Evolutionary conservation across 179 eudicot genomes (phyloP).

Genomic region (Nepenthes alata): DNA sequence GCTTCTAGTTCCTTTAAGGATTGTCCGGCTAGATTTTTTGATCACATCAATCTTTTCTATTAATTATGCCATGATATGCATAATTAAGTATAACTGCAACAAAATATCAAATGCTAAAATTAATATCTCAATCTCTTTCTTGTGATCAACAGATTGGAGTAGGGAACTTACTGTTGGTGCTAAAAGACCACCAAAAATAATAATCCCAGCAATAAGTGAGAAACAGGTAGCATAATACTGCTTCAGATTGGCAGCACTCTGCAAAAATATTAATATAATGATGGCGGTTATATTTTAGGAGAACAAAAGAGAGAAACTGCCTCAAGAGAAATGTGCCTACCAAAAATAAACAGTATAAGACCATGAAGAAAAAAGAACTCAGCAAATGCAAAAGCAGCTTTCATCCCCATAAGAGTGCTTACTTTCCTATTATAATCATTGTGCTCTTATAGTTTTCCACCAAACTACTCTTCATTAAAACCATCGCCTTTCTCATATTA

Average conservation of each 20-base stretch:
- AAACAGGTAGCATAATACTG: slow-evolving; percentile 76
- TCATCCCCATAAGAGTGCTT: not conserved
- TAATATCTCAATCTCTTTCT: no score
- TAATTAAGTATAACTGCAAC: no score
- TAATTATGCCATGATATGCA: no score
- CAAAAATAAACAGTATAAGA: no score
- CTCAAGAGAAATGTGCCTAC: not conserved
- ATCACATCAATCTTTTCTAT: no score
- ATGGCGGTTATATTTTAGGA: not conserved
- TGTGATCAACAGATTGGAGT: not conserved
- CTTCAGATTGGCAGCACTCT: slow-evolving; percentile 65
- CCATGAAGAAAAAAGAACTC: not conserved
- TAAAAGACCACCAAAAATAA: slow-evolving; percentile 74
- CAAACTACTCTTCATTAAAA: not conserved
- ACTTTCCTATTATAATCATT: not conserved
- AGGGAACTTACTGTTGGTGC: slow-evolving; percentile 66
- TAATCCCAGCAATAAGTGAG: slow-evolving; percentile 67
- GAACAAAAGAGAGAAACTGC: not conserved
- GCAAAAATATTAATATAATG: slow-evolving; percentile 17
- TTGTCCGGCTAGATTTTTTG: no score
- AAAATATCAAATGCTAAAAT: not conserved
- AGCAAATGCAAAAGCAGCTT: not conserved
- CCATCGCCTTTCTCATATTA: not conserved
- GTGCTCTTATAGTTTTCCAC: not conserved
- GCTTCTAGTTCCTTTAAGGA: no score